Evolutionary conservation across 345 rosid genomes (phyloP).

Genomic region (Eucalyptus sideroxylon): DNA sequence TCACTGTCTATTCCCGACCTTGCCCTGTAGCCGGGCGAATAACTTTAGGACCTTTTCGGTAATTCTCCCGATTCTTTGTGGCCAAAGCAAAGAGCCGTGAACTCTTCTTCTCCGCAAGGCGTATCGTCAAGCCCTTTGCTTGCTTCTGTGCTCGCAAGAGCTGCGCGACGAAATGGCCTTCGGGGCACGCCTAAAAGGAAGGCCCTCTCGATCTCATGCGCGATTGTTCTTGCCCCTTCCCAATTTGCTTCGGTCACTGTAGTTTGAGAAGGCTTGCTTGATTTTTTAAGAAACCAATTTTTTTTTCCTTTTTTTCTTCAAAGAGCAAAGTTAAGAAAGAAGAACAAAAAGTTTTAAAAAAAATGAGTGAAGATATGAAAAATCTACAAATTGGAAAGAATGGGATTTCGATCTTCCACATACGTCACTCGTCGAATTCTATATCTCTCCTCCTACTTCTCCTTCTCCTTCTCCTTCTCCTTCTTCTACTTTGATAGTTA

Average conservation of each 20-base stretch:
- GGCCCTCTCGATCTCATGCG: not conserved
- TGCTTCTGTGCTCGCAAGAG: not conserved
- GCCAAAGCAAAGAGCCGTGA: no score
- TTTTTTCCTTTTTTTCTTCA: not conserved
- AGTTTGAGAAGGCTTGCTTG: not conserved
- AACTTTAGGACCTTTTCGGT: no score
- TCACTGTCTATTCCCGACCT: not conserved
- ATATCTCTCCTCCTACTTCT: not conserved
- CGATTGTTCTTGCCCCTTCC: not conserved
- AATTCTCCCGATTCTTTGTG: no score
- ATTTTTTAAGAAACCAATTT: not conserved
- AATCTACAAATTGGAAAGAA: not conserved
- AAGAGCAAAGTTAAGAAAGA: not conserved
- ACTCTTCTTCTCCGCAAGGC: no score
- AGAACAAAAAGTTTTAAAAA: not conserved
- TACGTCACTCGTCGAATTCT: not conserved
- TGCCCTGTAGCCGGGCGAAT: no score
- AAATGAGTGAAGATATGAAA: not conserved
- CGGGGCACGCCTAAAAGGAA: not conserved
- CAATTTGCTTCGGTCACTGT: not conserved
- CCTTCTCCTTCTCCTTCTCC: not conserved
- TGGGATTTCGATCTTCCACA: not conserved
- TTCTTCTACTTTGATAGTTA: not conserved
- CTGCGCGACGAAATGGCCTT: not conserved
- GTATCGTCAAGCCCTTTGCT: no score